These are phyloP conservation scores for Knoxdaviesia capensis DNA, from an alignment of 2,329 filamentous ascomycete species.

Conservation along the genomic window DNA sequence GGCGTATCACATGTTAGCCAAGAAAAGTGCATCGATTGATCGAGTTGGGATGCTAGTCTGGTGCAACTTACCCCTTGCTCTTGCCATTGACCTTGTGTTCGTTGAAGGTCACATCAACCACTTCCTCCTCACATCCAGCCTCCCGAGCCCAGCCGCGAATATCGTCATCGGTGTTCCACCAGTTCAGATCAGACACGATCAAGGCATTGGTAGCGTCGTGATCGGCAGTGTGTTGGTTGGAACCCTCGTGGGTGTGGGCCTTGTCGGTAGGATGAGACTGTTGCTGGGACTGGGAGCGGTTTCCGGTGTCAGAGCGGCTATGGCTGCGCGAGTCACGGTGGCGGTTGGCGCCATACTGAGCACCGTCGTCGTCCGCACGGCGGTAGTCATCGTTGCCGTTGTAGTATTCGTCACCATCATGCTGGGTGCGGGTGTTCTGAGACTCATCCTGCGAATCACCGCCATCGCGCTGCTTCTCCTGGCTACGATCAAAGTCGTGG, in stretches of 20 bases:
- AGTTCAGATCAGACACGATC: conserved; percentile 75
- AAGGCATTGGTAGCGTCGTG: conserved; percentile 47
- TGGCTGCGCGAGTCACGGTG: conserved; percentile 9
- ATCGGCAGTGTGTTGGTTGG: conserved; percentile 25
- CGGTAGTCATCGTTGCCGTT: too few species aligned
- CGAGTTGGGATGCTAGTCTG: background rate
- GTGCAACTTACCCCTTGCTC: conserved; percentile 67
- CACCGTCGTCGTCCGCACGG: conserved; percentile 9
- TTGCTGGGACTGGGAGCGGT: conserved; percentile 18
- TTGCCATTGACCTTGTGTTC: conserved; percentile 99
- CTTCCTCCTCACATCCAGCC: conserved; percentile 62
- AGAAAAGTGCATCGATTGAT: background rate
- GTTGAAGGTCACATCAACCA: conserved; percentile 88
- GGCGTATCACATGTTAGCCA: background rate
- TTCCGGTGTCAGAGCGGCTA: conserved; percentile 15
- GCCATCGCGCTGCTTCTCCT: conserved; percentile 13
- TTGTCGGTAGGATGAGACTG: conserved; percentile 14
- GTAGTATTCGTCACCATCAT: too few species aligned
- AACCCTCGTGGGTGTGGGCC: conserved; percentile 17
- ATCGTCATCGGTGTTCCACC: conserved; percentile 96
- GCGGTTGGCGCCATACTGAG: conserved; percentile 19
- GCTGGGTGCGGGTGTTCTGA: too few species aligned
- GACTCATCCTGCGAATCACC: too few species aligned
- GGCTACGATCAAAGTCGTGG: background rate
- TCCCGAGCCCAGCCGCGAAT: conserved; percentile 70